Percentiles rank a stretch among this genome's conserved stretches.
These are phyloP conservation scores for Fraxinus platypoda DNA, from an alignment of 305 asterid genomes.

Conservation along the genomic window DNA sequence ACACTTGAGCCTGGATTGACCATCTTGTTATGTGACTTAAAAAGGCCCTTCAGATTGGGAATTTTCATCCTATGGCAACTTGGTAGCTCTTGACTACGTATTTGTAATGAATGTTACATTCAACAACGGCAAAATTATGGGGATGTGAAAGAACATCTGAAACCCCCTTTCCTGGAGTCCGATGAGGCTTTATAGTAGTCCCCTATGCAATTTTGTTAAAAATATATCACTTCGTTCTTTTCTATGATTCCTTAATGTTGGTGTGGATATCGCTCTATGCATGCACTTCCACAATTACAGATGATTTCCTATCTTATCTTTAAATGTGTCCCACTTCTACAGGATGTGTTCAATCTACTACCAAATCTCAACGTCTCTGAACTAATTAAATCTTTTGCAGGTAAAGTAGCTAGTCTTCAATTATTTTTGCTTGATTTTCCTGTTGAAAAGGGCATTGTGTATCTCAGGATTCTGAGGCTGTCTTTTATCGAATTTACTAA, in stretches of 20 bases:
- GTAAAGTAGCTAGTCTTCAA: conserved; percentile 32
- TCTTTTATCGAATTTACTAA: conserved; percentile 4
- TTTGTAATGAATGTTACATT: background rate
- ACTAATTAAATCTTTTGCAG: conserved; percentile 82
- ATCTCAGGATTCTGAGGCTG: background rate
- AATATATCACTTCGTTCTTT: background rate
- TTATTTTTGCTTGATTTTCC: background rate
- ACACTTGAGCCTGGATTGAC: background rate
- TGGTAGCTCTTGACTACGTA: background rate
- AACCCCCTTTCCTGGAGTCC: background rate
- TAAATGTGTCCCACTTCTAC: conserved; percentile 29
- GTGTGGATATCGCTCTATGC: background rate
- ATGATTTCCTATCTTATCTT: conserved; percentile 3
- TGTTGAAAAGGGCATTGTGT: background rate
- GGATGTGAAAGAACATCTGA: background rate
- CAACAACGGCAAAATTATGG: background rate
- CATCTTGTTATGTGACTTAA: background rate
- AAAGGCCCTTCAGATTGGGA: background rate
- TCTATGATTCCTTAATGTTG: background rate
- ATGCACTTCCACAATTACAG: background rate
- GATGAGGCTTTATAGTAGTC: background rate
- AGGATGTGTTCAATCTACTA: conserved; percentile 91
- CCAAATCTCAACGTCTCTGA: conserved; percentile 85
- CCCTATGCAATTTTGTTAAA: background rate
- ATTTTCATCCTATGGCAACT: background rate